phyloP scores from a whole-genome alignment of 768 basidiomycete species.

The Pleurotus salmoneostramineus region DNA sequence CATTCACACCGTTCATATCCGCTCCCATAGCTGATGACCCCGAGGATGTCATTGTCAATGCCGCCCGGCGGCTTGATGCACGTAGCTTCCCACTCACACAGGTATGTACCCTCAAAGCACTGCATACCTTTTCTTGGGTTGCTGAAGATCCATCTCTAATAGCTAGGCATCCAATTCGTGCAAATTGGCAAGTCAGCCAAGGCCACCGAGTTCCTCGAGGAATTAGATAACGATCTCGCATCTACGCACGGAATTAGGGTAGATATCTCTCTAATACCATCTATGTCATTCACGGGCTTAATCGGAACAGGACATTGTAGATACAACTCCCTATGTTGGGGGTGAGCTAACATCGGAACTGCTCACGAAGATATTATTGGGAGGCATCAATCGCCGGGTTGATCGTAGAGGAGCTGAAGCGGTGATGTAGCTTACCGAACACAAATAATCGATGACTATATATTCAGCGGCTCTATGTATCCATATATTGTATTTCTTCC shows the following conservation, averaged over 20 bases:
- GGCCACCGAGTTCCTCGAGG: slow-evolving; percentile 39
- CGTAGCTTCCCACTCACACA: slow-evolving; percentile 49
- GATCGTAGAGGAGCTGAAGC: slow-evolving; percentile 13
- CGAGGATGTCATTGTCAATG: slow-evolving; percentile 38
- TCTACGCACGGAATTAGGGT: slow-evolving; percentile 39
- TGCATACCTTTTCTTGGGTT: background rate
- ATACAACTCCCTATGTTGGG: slow-evolving; percentile 54
- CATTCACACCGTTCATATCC: background rate
- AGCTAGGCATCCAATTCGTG: slow-evolving; percentile 71
- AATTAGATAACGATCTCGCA: slow-evolving; percentile 57
- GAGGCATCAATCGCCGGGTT: slow-evolving; percentile 55
- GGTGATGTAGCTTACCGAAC: slow-evolving; percentile 3
- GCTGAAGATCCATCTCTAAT: background rate
- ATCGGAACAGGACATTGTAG: slow-evolving; percentile 57
- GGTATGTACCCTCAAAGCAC: slow-evolving; percentile 22
- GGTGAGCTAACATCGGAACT: slow-evolving; percentile 38
- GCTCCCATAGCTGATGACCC: slow-evolving; percentile 46
- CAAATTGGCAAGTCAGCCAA: slow-evolving; percentile 53
- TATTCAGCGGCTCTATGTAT: too few species aligned
- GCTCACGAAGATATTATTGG: slow-evolving; percentile 60
- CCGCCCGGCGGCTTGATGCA: slow-evolving; percentile 47
- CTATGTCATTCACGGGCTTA: background rate
- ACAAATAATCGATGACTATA: too few species aligned
- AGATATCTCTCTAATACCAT: slow-evolving; percentile 13
- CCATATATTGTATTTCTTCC: background rate